These are phyloP conservation scores for Huntiella decipiens DNA, from an alignment of 2,329 filamentous ascomycete genomes.

Conservation along the genomic window DNA sequence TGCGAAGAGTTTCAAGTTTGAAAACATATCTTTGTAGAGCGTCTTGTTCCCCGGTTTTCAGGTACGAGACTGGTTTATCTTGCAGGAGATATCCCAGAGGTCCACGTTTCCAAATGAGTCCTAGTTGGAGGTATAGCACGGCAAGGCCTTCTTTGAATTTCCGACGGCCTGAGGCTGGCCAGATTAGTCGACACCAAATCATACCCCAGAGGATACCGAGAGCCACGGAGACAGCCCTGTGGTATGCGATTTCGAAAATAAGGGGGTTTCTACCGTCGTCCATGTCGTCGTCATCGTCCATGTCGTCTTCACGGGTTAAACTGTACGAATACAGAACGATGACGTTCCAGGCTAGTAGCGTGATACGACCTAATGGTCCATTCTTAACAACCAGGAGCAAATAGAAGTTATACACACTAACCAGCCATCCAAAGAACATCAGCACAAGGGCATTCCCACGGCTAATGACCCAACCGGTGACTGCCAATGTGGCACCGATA, in stretches of 20 bases:
- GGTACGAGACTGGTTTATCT: constrained; percentile 45
- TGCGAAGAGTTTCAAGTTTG: constrained; percentile 54
- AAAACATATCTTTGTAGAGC: constrained; percentile 66
- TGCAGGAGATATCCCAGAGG: constrained; percentile 57
- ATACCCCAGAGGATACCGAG: constrained; percentile 83
- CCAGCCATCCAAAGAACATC: constrained; percentile 63
- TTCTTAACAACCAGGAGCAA: constrained; percentile 71
- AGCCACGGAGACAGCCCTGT: constrained; percentile 73
- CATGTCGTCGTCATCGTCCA: constrained; percentile 69
- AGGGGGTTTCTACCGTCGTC: constrained; percentile 70
- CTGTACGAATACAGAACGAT: constrained; percentile 89
- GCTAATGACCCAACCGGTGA: constrained; percentile 60
- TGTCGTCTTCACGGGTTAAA: constrained; percentile 57
- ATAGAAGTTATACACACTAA: constrained; percentile 71
- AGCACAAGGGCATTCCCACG: constrained; percentile 55
- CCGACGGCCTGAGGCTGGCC: constrained; percentile 76
- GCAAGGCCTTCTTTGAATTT: constrained; percentile 82
- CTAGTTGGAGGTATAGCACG: constrained; percentile 85
- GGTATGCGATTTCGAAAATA: constrained; percentile 72
- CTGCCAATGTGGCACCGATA: constrained; percentile 57
- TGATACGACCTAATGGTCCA: constrained; percentile 81
- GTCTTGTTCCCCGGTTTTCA: constrained; percentile 73
- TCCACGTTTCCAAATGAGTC: constrained; percentile 87
- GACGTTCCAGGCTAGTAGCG: constrained; percentile 89
- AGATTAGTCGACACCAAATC: constrained; percentile 71